These are phyloP conservation scores for Polygonum maritimum DNA, from an alignment of 148 eudicot species.

Conservation along the genomic window DNA sequence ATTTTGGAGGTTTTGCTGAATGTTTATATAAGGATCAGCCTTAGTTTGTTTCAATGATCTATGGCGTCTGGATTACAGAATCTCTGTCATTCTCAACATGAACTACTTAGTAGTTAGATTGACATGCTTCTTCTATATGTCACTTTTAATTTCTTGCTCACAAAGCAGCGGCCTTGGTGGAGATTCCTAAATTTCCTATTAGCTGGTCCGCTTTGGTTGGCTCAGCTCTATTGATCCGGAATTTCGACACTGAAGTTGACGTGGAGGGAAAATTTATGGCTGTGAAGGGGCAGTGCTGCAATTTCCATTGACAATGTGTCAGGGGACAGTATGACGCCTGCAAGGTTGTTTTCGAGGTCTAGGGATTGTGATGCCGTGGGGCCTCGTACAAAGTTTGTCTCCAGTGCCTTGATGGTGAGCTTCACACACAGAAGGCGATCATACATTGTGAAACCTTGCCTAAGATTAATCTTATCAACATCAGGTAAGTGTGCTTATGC, in stretches of 20 bases:
- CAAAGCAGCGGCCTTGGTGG: too few species aligned
- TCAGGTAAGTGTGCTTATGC: background rate
- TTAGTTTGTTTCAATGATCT: background rate
- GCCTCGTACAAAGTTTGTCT: constrained; percentile 71
- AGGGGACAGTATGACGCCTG: constrained; percentile 78
- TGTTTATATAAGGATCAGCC: background rate
- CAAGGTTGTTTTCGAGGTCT: constrained; percentile 75
- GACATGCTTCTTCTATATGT: background rate
- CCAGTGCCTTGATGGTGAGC: background rate
- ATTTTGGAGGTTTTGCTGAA: background rate
- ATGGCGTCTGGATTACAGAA: background rate
- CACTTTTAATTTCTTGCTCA: too few species aligned
- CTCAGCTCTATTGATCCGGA: background rate
- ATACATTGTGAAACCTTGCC: background rate
- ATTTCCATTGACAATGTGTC: constrained; percentile 46
- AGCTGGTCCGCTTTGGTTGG: too few species aligned
- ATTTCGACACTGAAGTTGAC: background rate
- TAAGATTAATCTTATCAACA: background rate
- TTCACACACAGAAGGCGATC: background rate
- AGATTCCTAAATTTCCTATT: too few species aligned
- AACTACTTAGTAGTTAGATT: background rate
- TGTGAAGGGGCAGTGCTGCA: background rate
- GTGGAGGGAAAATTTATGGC: background rate
- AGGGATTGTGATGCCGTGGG: constrained; percentile 96
- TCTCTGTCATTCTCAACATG: background rate